Base-by-base conservation (phyloP, 306 rosid genomes). In the Dalbergia cochinchinensis region DNA sequence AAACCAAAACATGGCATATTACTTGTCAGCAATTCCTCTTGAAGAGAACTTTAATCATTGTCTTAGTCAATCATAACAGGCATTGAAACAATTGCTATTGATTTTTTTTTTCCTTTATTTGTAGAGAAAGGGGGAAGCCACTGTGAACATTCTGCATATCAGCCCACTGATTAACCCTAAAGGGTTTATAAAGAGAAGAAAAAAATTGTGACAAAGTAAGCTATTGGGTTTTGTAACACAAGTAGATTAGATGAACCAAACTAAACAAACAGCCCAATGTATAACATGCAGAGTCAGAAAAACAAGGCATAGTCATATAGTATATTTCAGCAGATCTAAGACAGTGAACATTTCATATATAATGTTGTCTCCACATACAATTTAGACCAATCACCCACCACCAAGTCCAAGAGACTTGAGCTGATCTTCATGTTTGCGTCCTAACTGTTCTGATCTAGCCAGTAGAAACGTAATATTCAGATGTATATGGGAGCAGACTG, bases 381-480 rank as follows among this genome's bases (percentile, higher is more conserved):
- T 53, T 64, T 60, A 69, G 74, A 69, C 15, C 10, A 67, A 62
- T 65, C 55, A 57, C 16, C 59, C 15, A 63, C 11, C 42, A 62
- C 44, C 79, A 71, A 51, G n/a, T 26, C 54, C 82, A 82, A 62
- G 33, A 48, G 72, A 8, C 34, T 12, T 35, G 26, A 69, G 68
- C 37, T 51, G 15, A 61, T 41, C 19, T 16, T 26, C 53, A 9
- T 68, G 42, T 48, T 64, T 68, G 14, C 6, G 10, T 33, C 67
- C 64, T 13, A 48, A 12, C 7, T 16, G 42, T 37, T 63, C 65
- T 18, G 10, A 64, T 10, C 10, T 44, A 71, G 10, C 66, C 64
- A 72, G 18, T 15, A 63, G 16, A 69, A 59, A 78, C 10, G 62
- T 31, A 62, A 37, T 35, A 51, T 22, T 65, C 37, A 62, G 7